Evolutionary conservation across 2,329 filamentous ascomycete genomes (phyloP).

Genomic region (Ascochyta pisi): DNA sequence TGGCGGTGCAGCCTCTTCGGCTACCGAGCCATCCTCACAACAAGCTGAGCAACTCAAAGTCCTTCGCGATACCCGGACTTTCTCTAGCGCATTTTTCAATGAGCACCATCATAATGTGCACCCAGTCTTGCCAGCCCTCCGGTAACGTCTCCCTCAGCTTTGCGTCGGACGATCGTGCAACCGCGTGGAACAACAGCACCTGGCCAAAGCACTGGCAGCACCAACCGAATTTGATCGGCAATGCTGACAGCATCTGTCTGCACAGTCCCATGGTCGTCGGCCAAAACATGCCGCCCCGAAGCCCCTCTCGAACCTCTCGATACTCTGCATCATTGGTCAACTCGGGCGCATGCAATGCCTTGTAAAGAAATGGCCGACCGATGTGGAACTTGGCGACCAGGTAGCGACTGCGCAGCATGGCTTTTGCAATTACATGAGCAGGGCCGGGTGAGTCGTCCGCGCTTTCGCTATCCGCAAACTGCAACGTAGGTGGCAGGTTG

Average conservation of each 20-base stretch:
- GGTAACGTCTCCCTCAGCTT: constrained; percentile 43
- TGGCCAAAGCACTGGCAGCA: constrained; percentile 49
- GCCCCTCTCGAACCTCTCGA: constrained; percentile 35
- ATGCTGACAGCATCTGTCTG: constrained; percentile 44
- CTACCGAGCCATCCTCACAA: constrained; percentile 25
- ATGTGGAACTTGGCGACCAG: constrained; percentile 49
- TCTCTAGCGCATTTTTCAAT: constrained; percentile 42
- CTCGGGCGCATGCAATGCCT: constrained; percentile 43
- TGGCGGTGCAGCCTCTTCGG: constrained; percentile 11
- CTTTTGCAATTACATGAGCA: constrained; percentile 48
- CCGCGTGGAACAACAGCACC: constrained; percentile 43
- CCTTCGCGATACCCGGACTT: constrained; percentile 46
- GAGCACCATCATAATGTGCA: constrained; percentile 45
- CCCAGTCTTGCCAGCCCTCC: constrained; percentile 46
- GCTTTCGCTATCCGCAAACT: constrained; percentile 52
- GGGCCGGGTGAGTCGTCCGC: constrained; percentile 39
- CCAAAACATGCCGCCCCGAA: constrained; percentile 48
- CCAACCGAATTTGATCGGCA: constrained; percentile 49
- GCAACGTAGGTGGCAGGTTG: constrained; percentile 58
- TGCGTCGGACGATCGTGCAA: constrained; percentile 37
- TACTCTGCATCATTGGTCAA: constrained; percentile 43
- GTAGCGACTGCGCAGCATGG: constrained; percentile 50
- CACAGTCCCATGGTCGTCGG: constrained; percentile 47
- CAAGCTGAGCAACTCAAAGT: constrained; percentile 43
- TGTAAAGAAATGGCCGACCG: constrained; percentile 48